Evolutionary conservation across 2,329 filamentous ascomycete species (phyloP).

Genomic region (Hypoxylon sp.): DNA sequence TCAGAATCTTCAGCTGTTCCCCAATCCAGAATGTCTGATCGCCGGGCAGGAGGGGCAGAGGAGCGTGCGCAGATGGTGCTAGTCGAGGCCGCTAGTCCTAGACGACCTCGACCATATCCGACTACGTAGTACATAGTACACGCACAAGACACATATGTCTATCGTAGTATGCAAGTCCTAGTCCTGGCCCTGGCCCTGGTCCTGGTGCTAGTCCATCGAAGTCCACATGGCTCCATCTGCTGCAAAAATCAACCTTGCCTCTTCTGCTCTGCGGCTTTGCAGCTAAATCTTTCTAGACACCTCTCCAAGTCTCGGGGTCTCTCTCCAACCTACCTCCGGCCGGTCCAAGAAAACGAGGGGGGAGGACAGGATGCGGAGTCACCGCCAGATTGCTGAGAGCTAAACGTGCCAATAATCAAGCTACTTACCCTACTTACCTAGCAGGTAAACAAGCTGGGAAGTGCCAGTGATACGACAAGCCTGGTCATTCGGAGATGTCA

Average conservation of each 20-base stretch:
- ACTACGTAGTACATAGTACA: too few species aligned
- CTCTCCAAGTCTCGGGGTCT: constrained; percentile 15
- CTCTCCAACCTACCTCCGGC: neutral
- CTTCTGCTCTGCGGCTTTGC: too few species aligned
- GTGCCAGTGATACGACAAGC: neutral
- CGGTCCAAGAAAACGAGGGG: neutral
- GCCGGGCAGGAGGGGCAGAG: constrained; percentile 27
- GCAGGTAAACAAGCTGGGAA: neutral
- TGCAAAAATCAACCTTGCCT: neutral
- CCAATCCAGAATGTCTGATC: constrained; percentile 23
- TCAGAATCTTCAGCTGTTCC: constrained; percentile 27
- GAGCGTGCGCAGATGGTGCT: too few species aligned
- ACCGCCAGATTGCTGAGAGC: neutral
- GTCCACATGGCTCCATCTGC: constrained; percentile 1
- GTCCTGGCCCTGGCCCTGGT: too few species aligned
- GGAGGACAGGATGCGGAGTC: neutral
- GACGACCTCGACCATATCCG: too few species aligned
- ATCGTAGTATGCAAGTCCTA: constrained; percentile 9
- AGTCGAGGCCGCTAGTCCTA: too few species aligned
- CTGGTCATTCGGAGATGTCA: constrained; percentile 12
- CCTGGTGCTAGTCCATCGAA: too few species aligned
- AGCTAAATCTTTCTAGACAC: constrained; percentile 28
- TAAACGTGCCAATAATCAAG: neutral
- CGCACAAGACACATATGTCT: too few species aligned
- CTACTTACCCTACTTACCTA: neutral